Conservation (phyloP, 1,284 basidiomycete species). For the Tranzscheliella williamsii region DNA sequence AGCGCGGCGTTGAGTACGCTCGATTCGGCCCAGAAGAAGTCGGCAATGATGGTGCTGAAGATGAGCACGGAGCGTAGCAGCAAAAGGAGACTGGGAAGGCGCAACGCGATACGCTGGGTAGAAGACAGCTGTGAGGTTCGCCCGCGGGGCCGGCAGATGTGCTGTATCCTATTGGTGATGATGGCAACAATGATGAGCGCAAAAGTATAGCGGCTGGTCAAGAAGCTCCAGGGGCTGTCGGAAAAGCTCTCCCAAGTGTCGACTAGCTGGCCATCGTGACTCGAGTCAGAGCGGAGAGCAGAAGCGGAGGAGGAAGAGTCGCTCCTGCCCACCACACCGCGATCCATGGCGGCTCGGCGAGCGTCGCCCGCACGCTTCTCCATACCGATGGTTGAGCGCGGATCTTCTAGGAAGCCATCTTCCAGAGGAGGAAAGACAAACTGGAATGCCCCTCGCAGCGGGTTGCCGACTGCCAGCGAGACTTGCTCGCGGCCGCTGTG, state of each 20-base stretch:
- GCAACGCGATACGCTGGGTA: slow-evolving; percentile 32
- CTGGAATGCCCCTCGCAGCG: slow-evolving; percentile 17
- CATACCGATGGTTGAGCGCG: not conserved
- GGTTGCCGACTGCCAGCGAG: slow-evolving; percentile 7
- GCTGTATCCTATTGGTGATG: slow-evolving; percentile 51
- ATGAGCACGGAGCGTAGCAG: slow-evolving; percentile 33
- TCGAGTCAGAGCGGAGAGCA: not conserved
- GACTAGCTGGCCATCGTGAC: slow-evolving; percentile 6
- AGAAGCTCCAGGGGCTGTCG: slow-evolving; percentile 47
- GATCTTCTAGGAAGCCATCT: slow-evolving; percentile 1
- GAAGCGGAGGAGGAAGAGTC: not conserved
- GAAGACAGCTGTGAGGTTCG: slow-evolving; percentile 29
- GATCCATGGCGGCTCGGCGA: not conserved
- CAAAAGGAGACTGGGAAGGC: slow-evolving; percentile 42
- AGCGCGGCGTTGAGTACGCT: slow-evolving; percentile 9
- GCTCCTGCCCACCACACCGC: not conserved
- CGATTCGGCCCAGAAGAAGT: slow-evolving; percentile 18
- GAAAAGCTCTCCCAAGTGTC: slow-evolving; percentile 29
- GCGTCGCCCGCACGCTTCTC: slow-evolving; percentile 5
- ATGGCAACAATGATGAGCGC: slow-evolving; percentile 45
- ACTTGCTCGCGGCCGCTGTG: slow-evolving; percentile 15
- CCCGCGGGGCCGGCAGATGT: slow-evolving; percentile 51
- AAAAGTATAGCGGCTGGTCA: slow-evolving; percentile 48
- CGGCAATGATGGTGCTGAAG: slow-evolving; percentile 26
- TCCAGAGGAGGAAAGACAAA: slow-evolving; percentile 33